Conservation (phyloP, 129 eudicot species). For the Chrysanthemum makinoi region DNA sequence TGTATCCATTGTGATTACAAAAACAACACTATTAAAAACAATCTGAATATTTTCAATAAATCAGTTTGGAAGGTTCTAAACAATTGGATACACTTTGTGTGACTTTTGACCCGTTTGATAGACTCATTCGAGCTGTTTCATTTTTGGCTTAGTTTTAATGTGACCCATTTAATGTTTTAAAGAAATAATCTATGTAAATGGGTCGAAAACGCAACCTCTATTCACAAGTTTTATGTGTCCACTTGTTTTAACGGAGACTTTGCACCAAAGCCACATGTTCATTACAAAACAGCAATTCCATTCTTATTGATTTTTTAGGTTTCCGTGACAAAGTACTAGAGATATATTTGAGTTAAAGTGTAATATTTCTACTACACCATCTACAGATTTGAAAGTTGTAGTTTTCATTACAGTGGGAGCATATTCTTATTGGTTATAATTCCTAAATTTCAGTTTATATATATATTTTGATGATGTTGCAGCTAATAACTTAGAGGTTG, state of each 20-base stretch:
- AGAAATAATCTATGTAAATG: background rate
- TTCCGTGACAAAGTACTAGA: background rate
- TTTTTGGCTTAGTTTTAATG: background rate
- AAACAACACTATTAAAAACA: background rate
- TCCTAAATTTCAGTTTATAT: background rate
- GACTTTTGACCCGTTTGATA: background rate
- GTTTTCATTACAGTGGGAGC: background rate
- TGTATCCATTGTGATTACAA: background rate
- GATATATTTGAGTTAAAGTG: background rate
- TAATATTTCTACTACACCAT: background rate
- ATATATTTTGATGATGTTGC: background rate
- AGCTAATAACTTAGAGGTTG: slow-evolving; percentile 53
- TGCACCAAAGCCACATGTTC: background rate
- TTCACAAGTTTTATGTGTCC: background rate
- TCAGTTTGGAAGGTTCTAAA: background rate
- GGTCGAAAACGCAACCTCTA: slow-evolving; percentile 1
- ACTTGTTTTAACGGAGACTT: background rate
- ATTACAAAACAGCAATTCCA: background rate
- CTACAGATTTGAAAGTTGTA: background rate
- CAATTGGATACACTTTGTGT: background rate
- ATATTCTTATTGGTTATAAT: background rate
- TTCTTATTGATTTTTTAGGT: background rate
- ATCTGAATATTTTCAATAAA: background rate
- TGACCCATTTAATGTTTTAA: background rate
- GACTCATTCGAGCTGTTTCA: background rate